Evolutionary conservation across 169 alveolate species (phyloP), one percentile per base, ranked within the genome.

Genomic region (Plasmodium vivax): DNA sequence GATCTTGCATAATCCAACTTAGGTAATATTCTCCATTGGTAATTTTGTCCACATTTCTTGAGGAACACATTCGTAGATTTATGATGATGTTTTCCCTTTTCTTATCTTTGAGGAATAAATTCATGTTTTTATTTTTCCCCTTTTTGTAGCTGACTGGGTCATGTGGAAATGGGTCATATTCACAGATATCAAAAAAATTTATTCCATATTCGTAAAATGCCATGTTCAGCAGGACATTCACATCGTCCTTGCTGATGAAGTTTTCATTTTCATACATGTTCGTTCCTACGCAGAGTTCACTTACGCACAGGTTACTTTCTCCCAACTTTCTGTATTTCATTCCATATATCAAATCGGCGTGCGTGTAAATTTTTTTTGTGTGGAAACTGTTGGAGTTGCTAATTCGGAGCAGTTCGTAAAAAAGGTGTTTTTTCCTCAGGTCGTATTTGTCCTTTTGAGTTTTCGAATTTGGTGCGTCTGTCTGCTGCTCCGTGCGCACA

Each of bases 81-180:
- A 92, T 77, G 27, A 94, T 84, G n/a, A 95, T 77, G 54, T 95
- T 95, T 82, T 85, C 95, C 27, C 97, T 81, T 74, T 95, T 87
- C 54, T 83, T 91, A 41, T 92, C 88, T 38, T 79, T 72, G 73
- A 97, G 85, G 82, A 96, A 96, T 45, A 74, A 68, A 23, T 95
- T 88, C 93, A 97, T 58, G 56, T 96, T 94, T 47, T 83, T 93
- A 47, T 96, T 96, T 74, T 97, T 97, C 68, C 97, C 96, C 34
- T 93, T 84, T 81, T 95, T 95, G 83, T 95, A 95, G 51, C 97
- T 96, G 68, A 95, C 85, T 0, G 98, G 98, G 56, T 95, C 97
- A 58, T 83, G 85, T 23, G 98, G 98, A 81, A 95, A 93, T 8
- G 98, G 98, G 88, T 96, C 98, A 82, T 91, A 95, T 71, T 97